Evolutionary conservation across 495 filamentous ascomycete genomes (phyloP), one percentile per base, ranked within the genome.

Genomic region (Acidomyces sp.): DNA sequence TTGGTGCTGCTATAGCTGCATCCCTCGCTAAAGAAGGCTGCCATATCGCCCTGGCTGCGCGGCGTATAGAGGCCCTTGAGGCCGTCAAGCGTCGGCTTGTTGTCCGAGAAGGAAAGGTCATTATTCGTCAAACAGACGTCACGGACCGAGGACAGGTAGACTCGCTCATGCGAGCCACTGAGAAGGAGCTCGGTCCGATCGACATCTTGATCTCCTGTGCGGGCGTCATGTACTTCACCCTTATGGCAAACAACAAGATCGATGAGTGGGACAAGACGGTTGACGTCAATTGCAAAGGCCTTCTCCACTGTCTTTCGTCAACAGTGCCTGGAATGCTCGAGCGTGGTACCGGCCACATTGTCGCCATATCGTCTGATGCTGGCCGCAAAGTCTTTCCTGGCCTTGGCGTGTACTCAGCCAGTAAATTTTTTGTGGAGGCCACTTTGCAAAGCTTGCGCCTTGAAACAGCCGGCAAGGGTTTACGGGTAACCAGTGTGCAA

Each of bases 141-240:
- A 78, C 77, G 1, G 59, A 70, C 37, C 62, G 56, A 39, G 50
- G 51, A 2, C 65, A 79, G 41, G 70, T 77, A 5, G 69, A 75
- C 35, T 57, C 58, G 0, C 70, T 82, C 20, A 56, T 79, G 27
- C 51, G 58, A 4, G 61, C 64, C 0, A 61, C 76, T 0, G 58
- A 54, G n/a, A 61, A 67, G 4, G 54, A 70, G 44, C 71, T 80
- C 3, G 77, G 77, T 0, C 68, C 74, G 1, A 63, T 79, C 23
- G 76, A 82, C 43, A 76, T 79, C 36, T 60, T 82, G 6, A 69
- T 82, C 20, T 66, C 69, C n/a, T 78, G 74, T 55, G 75, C 77
- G 0, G 77, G 76, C 11, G 77, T 82, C 40, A 82, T 82, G 77
- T 82, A 82, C 57, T 82, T 72, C 58, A 80, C 75, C 12, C 72